Evolutionary conservation across 768 basidiomycete species (phyloP), one percentile per base, ranked within the genome.

Genomic region (Coprinopsis strossmayeri): DNA sequence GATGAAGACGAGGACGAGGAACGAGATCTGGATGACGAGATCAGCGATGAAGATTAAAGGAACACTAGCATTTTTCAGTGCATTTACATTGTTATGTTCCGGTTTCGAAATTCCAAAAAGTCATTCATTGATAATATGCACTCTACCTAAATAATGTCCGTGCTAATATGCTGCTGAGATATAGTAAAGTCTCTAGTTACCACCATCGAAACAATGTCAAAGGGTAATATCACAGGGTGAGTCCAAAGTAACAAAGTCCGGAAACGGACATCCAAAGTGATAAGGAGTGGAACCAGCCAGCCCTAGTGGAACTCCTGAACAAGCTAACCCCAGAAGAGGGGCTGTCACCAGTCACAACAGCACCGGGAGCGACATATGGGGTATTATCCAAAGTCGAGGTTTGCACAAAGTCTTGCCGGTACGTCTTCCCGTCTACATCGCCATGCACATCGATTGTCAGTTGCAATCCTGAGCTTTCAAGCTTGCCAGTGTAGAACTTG

Each of bases 401-500:
- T 53, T 56, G 53, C 57, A 55, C 48, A 48, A 63, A 64, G 23
- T 52, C 55, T 34, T 67, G 61, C 15, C 56, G 57, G 34, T 57
- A 61, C 1, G 61, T 64, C 47, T 57, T 58, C 1, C 55, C 56
- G 12, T 51, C 54, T 4, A 47, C 48, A 7, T 58, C 60, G 1
- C 58, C 61, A 49, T 63, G 56, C 13, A 64, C 43, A 44, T 67
- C 63, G 42, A 65, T 42, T 3, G 55, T 60, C 52, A 63, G 38
- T 30, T 67, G 63, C 44, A 61, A 53, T 26, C 65, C 65, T 4
- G 52, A 55, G 28, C 58, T 57, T 37, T 60, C 57, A 20, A 60
- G 48, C 3, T 46, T 46, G 24, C 55, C 61, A 0, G 58, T 59
- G 54, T 74, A 74, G 34, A 71, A 68, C 28, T 64, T 59, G 54